Evolutionary conservation across 208 protist species (phyloP).

Genomic region (Giardia duodenalis): DNA sequence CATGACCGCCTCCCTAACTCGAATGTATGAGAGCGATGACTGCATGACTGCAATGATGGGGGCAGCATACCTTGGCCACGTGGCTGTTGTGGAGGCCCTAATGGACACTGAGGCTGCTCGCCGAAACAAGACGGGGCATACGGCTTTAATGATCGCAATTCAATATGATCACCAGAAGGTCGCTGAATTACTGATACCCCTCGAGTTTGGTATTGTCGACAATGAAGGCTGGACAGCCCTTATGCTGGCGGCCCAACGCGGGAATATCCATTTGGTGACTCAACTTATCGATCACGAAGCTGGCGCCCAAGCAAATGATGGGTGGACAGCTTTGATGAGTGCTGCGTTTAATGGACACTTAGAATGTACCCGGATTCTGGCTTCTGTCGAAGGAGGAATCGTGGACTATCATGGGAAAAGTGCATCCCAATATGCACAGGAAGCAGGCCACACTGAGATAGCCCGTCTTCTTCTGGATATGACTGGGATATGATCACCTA

Average conservation of each 20-base stretch:
- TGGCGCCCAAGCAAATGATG: neutral
- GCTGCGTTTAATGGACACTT: neutral
- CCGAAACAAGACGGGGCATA: neutral
- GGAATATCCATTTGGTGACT: neutral
- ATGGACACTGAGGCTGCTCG: neutral
- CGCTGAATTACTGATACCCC: neutral
- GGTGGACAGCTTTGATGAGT: neutral
- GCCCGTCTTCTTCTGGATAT: too few species aligned
- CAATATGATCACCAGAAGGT: neutral
- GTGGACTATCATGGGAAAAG: neutral
- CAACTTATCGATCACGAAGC: neutral
- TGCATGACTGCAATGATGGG: neutral
- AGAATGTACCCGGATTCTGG: neutral
- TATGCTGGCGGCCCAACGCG: neutral
- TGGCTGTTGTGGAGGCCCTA: neutral
- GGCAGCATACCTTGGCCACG: neutral
- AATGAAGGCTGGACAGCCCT: neutral
- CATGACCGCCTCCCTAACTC: neutral
- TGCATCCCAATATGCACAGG: neutral
- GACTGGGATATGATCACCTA: too few species aligned
- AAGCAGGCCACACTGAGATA: neutral
- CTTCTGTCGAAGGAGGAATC: neutral
- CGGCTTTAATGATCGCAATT: slow-evolving; percentile 6
- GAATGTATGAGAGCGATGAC: neutral
- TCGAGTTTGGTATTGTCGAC: neutral